Evolutionary conservation across 306 rosid species (phyloP), one percentile per base, ranked within the genome.

Genomic region (Fragaria vesca): DNA sequence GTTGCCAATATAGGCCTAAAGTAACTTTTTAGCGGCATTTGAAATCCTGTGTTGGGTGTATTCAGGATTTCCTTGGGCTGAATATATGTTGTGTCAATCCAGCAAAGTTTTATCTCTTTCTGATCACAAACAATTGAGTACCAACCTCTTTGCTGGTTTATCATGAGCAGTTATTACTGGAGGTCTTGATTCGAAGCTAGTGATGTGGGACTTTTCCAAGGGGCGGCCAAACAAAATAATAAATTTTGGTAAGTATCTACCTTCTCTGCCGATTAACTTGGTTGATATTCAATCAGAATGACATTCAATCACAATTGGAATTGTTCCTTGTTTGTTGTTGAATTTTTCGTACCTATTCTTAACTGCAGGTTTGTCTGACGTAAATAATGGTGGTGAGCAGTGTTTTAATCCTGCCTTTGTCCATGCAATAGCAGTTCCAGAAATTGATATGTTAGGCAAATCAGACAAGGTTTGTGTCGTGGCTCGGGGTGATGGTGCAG

Each of bases 331-430:
- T 54, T 20, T n/a, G 15, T 12, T 77, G 17, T 42, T n/a, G 11
- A 10, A 47, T 50, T 40, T 69, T 10, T 75, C 63, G 16, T 79
- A 66, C 71, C 61, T 68, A 76, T 83, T 79, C 72, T 54, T 50
- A 30, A 47, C 73, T 82, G 83, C 92, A 94, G 97, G 90, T 68
- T 76, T 79, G 71, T 80, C 86, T 68, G 91, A 83, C 17, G 58
- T 70, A 68, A 78, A 86, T 72, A 78, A 85, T 65, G 69, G 79
- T 62, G 75, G 83, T 45, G 72, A 88, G 55, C 96, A 90, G 77
- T 91, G 88, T 84, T 84, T 84, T 66, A 95, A 95, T 86, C 99
- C 97, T 77, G 95, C 99, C 80, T 89, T 91, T 78, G 67, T 95
- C 77, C 97, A 92, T 54, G 87, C 97, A 63, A 85, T 93, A 79